Percentiles rank a stretch among this genome's conserved stretches.
These are phyloP conservation scores for Fusarium pseudonygamai DNA, from an alignment of 2,329 filamentous ascomycete genomes.

Conservation along the genomic window DNA sequence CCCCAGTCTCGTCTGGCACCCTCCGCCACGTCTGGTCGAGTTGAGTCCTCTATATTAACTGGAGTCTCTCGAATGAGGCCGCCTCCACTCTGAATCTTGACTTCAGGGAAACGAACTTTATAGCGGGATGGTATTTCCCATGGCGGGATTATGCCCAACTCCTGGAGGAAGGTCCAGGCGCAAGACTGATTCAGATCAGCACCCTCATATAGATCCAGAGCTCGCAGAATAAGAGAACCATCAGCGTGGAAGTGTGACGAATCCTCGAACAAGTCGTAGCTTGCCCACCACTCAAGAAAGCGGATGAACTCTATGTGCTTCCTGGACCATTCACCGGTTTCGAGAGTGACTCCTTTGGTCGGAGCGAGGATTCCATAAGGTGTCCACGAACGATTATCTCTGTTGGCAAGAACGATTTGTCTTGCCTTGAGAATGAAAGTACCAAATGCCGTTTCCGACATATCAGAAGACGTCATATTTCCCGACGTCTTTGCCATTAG, in stretches of 20 bases:
- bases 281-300: conserved; percentile 76
- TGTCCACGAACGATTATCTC: conserved; percentile 59
- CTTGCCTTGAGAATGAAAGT: conserved; percentile 62
- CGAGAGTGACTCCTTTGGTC: conserved; percentile 34
- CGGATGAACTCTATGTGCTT: conserved; percentile 62
- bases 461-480: conserved; percentile 26
- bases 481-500: conserved; percentile 23
- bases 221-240: conserved; percentile 71
- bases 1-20: conserved; percentile 67
- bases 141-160: conserved; percentile 75
- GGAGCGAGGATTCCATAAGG: conserved; percentile 57
- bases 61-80: conserved; percentile 52
- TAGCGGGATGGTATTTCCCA: conserved; percentile 76
- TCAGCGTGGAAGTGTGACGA: conserved; percentile 66
- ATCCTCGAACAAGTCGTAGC: conserved; percentile 62
- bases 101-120: conserved; percentile 62
- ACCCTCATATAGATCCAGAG: conserved; percentile 67
- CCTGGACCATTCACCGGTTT: conserved; percentile 43
- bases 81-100: conserved; percentile 54
- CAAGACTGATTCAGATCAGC: conserved; percentile 54
- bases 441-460: conserved; percentile 44
- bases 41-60: conserved; percentile 46
- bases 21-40: conserved; percentile 56
- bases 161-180: conserved; percentile 75
- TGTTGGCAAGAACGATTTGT: conserved; percentile 60